Percentiles rank a stretch among this genome's conserved stretches.
phyloP scores from a whole-genome alignment of 164 flowering plant genomes.

The Vitis cinerea region DNA sequence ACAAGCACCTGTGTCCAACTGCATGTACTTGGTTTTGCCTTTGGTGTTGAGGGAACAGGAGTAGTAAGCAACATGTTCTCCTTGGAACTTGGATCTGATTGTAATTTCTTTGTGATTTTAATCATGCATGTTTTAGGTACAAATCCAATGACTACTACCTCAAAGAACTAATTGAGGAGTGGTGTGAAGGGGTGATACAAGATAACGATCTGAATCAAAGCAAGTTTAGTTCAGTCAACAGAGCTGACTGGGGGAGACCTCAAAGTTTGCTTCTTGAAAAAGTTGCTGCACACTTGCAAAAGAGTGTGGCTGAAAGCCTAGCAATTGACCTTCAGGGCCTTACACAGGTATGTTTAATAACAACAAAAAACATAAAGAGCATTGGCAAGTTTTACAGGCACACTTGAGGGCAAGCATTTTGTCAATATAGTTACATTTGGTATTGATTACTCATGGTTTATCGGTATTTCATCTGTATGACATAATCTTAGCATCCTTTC shows the following conservation, averaged over 20 bases:
- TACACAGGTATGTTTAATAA: conserved; percentile 51
- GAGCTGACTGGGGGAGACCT: conserved; percentile 32
- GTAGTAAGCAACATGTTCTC: no score
- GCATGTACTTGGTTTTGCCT: no score
- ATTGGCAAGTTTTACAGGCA: no score
- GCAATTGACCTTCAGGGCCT: conserved; percentile 75
- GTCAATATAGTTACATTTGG: background rate
- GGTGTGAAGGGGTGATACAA: conserved; percentile 92
- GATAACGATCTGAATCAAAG: conserved; percentile 33
- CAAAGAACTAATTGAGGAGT: conserved; percentile 79
- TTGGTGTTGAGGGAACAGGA: no score
- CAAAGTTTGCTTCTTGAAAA: conserved; percentile 71
- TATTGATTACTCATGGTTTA: background rate
- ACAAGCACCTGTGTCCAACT: background rate
- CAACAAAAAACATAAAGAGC: background rate
- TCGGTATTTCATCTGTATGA: no score
- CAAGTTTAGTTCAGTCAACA: conserved; percentile 19
- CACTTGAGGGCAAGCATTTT: no score
- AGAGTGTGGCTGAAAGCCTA: conserved; percentile 38
- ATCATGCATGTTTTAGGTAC: conserved; percentile 49
- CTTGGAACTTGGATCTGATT: no score
- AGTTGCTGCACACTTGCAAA: conserved; percentile 66
- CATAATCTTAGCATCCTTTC: no score
- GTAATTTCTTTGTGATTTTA: no score
- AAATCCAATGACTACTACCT: conserved; percentile 82